phyloP scores from a whole-genome alignment of 2,329 filamentous ascomycete genomes.

The Penicillium sp. region DNA sequence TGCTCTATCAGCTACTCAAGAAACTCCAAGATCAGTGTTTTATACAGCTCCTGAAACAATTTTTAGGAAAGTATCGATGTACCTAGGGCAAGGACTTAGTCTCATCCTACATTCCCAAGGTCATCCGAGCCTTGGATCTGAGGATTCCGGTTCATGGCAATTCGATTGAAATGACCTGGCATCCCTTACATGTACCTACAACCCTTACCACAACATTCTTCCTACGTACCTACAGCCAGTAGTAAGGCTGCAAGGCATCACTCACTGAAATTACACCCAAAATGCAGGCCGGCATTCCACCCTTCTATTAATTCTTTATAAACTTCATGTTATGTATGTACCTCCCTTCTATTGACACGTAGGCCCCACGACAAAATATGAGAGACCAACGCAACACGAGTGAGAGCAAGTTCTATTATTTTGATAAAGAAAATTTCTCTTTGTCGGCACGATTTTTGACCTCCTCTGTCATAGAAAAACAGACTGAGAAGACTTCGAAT shows the following conservation, averaged over 20 bases:
- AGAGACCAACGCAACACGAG: slow-evolving; percentile 42
- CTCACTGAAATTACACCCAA: too few species aligned
- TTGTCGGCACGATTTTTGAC: slow-evolving; percentile 44
- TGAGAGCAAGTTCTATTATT: slow-evolving; percentile 25
- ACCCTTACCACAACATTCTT: too few species aligned
- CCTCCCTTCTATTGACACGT: slow-evolving; percentile 44
- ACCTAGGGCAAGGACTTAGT: too few species aligned
- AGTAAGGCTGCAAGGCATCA: too few species aligned
- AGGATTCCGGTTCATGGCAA: too few species aligned
- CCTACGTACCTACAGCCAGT: too few species aligned
- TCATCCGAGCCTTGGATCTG: too few species aligned
- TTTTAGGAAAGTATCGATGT: too few species aligned
- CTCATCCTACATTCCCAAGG: background rate
- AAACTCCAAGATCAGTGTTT: too few species aligned
- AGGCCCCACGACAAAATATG: slow-evolving; percentile 26
- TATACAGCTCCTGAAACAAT: too few species aligned
- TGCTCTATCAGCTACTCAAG: too few species aligned
- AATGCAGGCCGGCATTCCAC: background rate
- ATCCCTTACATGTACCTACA: background rate
- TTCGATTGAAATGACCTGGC: background rate
- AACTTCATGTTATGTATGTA: slow-evolving; percentile 27
- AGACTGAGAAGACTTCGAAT: slow-evolving; percentile 45
- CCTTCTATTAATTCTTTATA: background rate
- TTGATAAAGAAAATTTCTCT: slow-evolving; percentile 23
- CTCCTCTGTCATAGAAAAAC: slow-evolving; percentile 37